These are phyloP conservation scores for Zygotorulaspora chibaensis DNA, from an alignment of 805 yeast genomes.

Conservation along the genomic window DNA sequence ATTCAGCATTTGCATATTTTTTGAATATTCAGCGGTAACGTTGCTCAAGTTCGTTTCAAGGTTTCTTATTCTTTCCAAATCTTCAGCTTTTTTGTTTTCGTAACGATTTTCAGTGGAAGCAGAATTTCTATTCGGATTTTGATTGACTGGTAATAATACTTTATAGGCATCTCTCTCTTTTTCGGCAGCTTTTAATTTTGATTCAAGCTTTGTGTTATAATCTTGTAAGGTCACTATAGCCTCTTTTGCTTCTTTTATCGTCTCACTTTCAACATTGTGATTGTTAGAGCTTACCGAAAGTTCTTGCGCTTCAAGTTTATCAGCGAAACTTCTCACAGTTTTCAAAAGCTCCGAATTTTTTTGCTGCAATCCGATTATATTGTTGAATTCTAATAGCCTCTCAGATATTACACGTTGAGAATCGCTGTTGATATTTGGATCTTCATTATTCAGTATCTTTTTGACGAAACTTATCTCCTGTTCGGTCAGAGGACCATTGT, in stretches of 20 bases:
- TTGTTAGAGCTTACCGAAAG: slow-evolving; percentile 20
- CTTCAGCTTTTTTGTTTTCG: slow-evolving; percentile 1
- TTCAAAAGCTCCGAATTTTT: slow-evolving; percentile 70
- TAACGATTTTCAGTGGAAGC: neutral
- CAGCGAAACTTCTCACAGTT: slow-evolving; percentile 67
- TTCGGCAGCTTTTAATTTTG: slow-evolving; percentile 49
- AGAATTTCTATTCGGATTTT: neutral
- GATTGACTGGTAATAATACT: slow-evolving; percentile 6
- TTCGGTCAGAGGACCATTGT: slow-evolving; percentile 57
- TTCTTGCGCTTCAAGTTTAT: slow-evolving; percentile 64
- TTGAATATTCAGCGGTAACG: slow-evolving; percentile 36
- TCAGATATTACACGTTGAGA: slow-evolving; percentile 69
- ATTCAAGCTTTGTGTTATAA: slow-evolving; percentile 48
- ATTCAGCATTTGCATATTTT: slow-evolving; percentile 48
- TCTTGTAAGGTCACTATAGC: slow-evolving; percentile 62
- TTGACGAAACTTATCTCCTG: slow-evolving; percentile 65
- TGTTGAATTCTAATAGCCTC: slow-evolving; percentile 65
- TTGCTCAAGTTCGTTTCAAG: slow-evolving; percentile 24
- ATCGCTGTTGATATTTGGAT: slow-evolving; percentile 46
- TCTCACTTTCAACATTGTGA: slow-evolving; percentile 39
- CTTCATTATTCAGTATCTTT: slow-evolving; percentile 40
- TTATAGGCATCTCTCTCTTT: slow-evolving; percentile 71
- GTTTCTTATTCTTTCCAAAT: slow-evolving; percentile 19
- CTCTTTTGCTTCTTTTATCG: slow-evolving; percentile 60
- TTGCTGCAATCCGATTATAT: slow-evolving; percentile 61